Evolutionary conservation across 2,329 filamentous ascomycete genomes (phyloP), one percentile per base, ranked within the genome.

Genomic region (Cadophora gregata): DNA sequence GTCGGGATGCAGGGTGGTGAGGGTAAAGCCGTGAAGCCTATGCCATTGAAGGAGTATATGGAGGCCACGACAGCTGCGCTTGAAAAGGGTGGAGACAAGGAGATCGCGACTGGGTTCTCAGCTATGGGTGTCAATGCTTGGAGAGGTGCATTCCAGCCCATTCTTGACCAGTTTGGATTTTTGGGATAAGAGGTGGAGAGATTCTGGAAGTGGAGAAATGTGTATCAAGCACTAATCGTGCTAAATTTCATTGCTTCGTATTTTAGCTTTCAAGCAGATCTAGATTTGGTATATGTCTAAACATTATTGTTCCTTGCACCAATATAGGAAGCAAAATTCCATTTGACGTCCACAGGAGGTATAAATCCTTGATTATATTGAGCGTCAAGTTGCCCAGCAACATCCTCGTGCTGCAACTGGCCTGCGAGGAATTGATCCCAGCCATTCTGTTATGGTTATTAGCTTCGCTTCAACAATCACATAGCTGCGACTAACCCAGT

Each of bases 41-140:
- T 79, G 74, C 66, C 74, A 33, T 61, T 79, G 64, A 68, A 72
- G 8, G 77, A 79, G 25, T 80, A 74, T 59, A 73, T 78, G 64
- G 70, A 74, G n/a, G 64, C 70, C 27, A 71, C 75, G 51, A 73
- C 77, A 14, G 68, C 67, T 50, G 65, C 66, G 12, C 69, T 73
- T n/a, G 75, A 76, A 61, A 67, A 72, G 50, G 68, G 69, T 4
- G 70, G 66, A 19, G 72, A 74, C 66, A 75, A 76, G 64, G 76
- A 78, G 71, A 73, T 76, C 19, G 74, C 68, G 12, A 70, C 75
- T 12, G 76, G 74, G 4, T 75, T 76, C 66, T 72, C 76, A 3
- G 66, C 73, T 45, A 67, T 70, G 47, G 67, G 69, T 45, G 68
- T 65, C 6, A 47, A 50, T 31, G 64, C 68, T 42, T 71, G 68